Percentiles rank a stretch among this genome's conserved stretches.
Evolutionary conservation across 1,284 basidiomycete species (phyloP).

Genomic region (Coniferiporia sulphurascens): DNA sequence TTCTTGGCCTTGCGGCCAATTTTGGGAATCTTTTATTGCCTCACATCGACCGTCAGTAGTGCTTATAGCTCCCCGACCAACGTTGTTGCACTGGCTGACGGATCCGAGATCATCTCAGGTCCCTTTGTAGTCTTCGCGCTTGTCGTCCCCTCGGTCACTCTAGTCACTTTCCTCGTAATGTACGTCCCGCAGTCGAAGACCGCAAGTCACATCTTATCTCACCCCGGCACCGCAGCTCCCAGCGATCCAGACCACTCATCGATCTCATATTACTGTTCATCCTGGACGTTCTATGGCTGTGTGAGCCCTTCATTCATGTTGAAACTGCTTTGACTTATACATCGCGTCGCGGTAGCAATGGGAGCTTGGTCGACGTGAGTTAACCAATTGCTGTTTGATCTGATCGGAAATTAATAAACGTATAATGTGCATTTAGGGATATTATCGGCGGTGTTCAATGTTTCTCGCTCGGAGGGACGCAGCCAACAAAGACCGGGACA

Average conservation of each 20-base stretch:
- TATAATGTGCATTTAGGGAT: slow-evolving; percentile 43
- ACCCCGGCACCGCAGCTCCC: slow-evolving; percentile 37
- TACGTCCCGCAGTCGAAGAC: slow-evolving; percentile 26
- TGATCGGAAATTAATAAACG: not conserved
- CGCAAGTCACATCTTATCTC: not conserved
- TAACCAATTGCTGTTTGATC: not conserved
- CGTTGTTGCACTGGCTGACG: slow-evolving; percentile 1
- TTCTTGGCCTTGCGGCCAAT: slow-evolving; percentile 63
- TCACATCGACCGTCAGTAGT: slow-evolving; percentile 49
- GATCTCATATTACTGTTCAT: slow-evolving; percentile 54
- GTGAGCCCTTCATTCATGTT: slow-evolving; percentile 34
- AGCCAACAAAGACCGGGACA: slow-evolving; percentile 48
- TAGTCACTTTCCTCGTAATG: slow-evolving; percentile 54
- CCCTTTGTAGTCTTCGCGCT: slow-evolving; percentile 67
- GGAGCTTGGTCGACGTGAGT: slow-evolving; percentile 69
- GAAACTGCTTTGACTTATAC: slow-evolving; percentile 9
- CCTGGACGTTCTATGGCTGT: slow-evolving; percentile 60
- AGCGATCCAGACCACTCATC: slow-evolving; percentile 62
- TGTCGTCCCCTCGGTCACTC: slow-evolving; percentile 56
- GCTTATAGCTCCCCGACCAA: not conserved
- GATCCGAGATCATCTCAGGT: slow-evolving; percentile 33
- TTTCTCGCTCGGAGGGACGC: slow-evolving; percentile 44
- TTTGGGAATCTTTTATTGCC: slow-evolving; percentile 64
- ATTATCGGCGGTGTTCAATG: slow-evolving; percentile 64
- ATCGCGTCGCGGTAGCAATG: slow-evolving; percentile 43